Evolutionary conservation across 2,329 filamentous ascomycete genomes (phyloP).

Genomic region (Emmonsiellopsis sp.): DNA sequence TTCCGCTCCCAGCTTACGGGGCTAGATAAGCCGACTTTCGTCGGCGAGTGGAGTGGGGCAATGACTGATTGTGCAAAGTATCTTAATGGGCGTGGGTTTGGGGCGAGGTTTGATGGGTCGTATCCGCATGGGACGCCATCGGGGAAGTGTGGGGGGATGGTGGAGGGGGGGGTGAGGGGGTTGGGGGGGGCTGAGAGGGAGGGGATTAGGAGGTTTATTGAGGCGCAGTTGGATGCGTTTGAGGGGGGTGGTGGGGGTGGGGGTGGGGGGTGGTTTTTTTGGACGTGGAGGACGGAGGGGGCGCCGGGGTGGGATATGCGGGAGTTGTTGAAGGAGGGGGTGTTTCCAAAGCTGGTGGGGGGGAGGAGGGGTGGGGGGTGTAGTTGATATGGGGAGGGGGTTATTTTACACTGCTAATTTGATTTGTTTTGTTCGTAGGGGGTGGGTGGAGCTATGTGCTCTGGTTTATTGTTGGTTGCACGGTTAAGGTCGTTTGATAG

Average conservation of each 20-base stretch:
- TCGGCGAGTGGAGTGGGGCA: constrained; percentile 61
- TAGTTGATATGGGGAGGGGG: not conserved
- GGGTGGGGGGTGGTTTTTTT: constrained; percentile 40
- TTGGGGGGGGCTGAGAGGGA: constrained; percentile 29
- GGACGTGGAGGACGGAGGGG: constrained; percentile 43
- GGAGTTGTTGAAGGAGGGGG: constrained; percentile 30
- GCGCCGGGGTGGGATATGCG: constrained; percentile 42
- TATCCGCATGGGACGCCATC: constrained; percentile 39
- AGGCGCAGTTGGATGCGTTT: constrained; percentile 38
- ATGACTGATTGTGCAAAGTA: constrained; percentile 52
- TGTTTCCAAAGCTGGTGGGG: constrained; percentile 40
- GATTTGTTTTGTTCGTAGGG: too few species aligned
- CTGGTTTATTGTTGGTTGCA: too few species aligned
- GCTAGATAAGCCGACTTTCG: constrained; percentile 57
- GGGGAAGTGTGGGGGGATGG: constrained; percentile 47
- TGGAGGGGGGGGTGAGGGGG: constrained; percentile 39
- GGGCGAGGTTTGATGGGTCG: constrained; percentile 50
- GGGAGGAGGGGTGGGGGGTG: constrained; percentile 26
- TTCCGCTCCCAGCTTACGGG: constrained; percentile 40
- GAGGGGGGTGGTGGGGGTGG: constrained; percentile 22
- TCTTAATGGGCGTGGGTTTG: constrained; percentile 49
- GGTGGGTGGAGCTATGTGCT: too few species aligned
- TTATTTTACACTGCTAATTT: too few species aligned
- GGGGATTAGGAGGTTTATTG: constrained; percentile 36
- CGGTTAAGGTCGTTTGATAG: too few species aligned